Percentiles rank a stretch among this genome's conserved stretches.
Evolutionary conservation across 176 grass and related monocot species (phyloP).

Genomic region (Chrysopogon serrulatus): DNA sequence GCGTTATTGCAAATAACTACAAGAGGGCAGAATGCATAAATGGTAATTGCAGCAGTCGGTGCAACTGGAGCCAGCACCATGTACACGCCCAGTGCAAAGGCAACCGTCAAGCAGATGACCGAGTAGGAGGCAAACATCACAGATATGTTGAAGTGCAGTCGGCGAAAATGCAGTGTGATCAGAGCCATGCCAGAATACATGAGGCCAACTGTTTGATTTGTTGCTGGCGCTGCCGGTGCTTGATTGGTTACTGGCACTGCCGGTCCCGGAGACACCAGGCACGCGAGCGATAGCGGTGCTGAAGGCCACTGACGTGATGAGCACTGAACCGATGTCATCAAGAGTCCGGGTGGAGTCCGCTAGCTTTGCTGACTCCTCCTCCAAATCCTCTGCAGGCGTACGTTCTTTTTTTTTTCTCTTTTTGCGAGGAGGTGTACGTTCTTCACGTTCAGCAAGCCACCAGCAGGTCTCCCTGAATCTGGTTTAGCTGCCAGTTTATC

Average conservation of each 20-base stretch:
- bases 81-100: neutral
- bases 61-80: neutral
- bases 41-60: neutral
- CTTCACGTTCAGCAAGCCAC: too few relatives aligned
- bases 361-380: neutral
- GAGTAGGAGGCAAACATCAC: neutral
- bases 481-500: neutral
- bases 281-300: neutral
- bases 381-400: too few relatives aligned
- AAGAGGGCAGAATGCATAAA: neutral
- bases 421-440: too few relatives aligned
- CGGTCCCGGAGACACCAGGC: neutral
- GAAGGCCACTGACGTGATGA: neutral
- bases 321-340: neutral
- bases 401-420: too few relatives aligned
- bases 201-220: too few relatives aligned
- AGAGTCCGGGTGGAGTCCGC: neutral
- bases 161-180: neutral
- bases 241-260: neutral
- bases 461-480: neutral
- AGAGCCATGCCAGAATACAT: neutral
- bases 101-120: neutral
- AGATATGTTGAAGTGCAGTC: neutral
- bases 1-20: neutral
- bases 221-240: too few relatives aligned